phyloP scores from a whole-genome alignment of 352 stramenopile species.

The Pythium angustatum region DNA sequence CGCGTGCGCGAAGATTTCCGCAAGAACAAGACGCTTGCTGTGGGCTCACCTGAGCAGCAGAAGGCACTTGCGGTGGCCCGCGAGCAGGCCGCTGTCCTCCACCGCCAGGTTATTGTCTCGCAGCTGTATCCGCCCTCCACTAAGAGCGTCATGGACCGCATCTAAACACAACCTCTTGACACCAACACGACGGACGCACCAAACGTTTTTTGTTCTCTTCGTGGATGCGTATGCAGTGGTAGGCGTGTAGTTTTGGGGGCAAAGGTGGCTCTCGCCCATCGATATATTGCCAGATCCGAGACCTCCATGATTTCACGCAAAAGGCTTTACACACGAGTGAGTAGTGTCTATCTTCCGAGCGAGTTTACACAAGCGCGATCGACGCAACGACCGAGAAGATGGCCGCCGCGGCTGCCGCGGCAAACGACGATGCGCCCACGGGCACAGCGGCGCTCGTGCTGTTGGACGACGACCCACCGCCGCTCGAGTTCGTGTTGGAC shows the following conservation, averaged over 20 bases:
- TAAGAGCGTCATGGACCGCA: constrained; percentile 69
- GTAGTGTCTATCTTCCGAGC: not conserved
- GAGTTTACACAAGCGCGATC: constrained; percentile 22
- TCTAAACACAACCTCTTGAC: constrained; percentile 2
- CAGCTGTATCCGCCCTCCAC: constrained; percentile 65
- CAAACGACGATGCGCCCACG: not conserved
- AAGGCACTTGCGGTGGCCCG: constrained; percentile 42
- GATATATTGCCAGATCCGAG: too few species aligned
- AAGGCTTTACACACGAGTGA: not conserved
- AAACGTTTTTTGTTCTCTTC: too few species aligned
- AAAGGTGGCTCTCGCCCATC: too few species aligned
- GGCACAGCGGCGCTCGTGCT: constrained; percentile 14
- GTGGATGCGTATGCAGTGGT: too few species aligned
- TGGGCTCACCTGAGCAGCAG: constrained; percentile 52
- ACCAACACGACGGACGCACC: not conserved
- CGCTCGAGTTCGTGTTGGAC: constrained; percentile 23
- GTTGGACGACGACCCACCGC: constrained; percentile 7
- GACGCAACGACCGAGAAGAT: constrained; percentile 26
- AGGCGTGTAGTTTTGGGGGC: too few species aligned
- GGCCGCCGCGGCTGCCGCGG: constrained; percentile 10
- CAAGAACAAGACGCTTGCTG: constrained; percentile 53
- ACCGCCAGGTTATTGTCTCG: constrained; percentile 64
- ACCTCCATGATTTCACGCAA: constrained; percentile 4
- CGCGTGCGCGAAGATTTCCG: constrained; percentile 77
- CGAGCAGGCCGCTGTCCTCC: constrained; percentile 55